Conservation (phyloP, 257 asterid genomes). For the Haberlea rhodopensis region DNA sequence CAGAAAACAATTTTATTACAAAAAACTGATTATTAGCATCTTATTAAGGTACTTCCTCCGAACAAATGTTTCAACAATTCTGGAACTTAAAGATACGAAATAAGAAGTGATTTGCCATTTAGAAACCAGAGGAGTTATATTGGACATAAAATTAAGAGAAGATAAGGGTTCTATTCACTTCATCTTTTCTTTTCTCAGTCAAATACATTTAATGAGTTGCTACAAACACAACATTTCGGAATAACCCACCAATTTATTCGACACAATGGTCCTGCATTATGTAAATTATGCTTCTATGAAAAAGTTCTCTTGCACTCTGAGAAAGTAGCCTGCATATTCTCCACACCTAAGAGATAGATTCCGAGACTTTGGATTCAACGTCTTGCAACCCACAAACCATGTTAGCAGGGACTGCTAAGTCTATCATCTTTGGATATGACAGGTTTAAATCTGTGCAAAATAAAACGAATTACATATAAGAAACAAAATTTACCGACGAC, state of each 20-base stretch:
- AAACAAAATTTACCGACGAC: neutral
- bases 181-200: neutral
- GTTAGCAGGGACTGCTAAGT: constrained; percentile 91
- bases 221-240: neutral
- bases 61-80: no score
- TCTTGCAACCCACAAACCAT: constrained; percentile 92
- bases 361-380: constrained; percentile 31
- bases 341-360: constrained; percentile 3
- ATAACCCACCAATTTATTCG: neutral
- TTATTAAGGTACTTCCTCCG: no score
- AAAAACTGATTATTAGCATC: no score
- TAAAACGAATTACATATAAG: neutral
- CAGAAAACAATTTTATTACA: no score
- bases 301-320: neutral
- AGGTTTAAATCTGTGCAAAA: constrained; percentile 60
- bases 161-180: neutral
- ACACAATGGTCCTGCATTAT: neutral
- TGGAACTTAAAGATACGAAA: neutral
- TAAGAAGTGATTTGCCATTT: neutral
- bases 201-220: neutral
- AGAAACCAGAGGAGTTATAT: neutral
- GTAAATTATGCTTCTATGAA: neutral
- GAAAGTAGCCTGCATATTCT: neutral
- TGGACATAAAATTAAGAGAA: neutral
- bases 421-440: constrained; percentile 92